These are phyloP conservation scores for Aspergillus tamarii DNA, from an alignment of 2,329 filamentous ascomycete species.

Conservation along the genomic window DNA sequence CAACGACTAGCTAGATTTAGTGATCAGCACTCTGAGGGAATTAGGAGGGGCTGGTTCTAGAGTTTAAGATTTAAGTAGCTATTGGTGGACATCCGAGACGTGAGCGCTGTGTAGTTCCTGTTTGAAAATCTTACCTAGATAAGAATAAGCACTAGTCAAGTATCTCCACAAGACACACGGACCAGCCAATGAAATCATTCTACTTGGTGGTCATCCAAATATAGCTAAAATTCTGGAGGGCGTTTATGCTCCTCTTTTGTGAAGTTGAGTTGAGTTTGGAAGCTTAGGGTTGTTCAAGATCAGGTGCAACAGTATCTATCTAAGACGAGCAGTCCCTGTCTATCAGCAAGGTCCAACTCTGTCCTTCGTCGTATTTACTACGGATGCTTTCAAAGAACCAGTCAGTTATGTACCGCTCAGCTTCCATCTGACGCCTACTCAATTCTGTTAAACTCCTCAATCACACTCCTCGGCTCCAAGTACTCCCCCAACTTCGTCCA, in stretches of 20 bases:
- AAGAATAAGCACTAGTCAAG: background rate
- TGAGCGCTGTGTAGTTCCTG: no score
- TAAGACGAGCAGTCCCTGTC: background rate
- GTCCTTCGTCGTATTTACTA: background rate
- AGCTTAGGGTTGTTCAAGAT: background rate
- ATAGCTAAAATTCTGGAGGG: no score
- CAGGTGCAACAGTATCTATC: background rate
- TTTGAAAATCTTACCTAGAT: background rate
- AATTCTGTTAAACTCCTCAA: conserved; percentile 7
- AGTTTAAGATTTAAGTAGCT: no score
- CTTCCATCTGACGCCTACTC: background rate
- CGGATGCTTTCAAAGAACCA: background rate
- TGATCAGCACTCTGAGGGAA: no score
- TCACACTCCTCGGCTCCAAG: conserved; percentile 22
- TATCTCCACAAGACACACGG: background rate
- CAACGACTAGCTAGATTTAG: no score
- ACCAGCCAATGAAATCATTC: background rate
- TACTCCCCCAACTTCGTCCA: conserved; percentile 28
- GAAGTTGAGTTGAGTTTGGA: no score
- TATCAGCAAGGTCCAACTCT: background rate
- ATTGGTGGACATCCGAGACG: no score
- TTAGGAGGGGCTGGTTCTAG: no score
- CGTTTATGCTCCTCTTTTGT: no score
- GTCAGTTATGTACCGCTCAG: background rate
- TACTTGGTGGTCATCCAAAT: background rate